A percentile compares a stretch with the other conserved stretches of the same genome.
Conservation (phyloP, 1,284 basidiomycete species). For the Ceratobasidium sp. region DNA sequence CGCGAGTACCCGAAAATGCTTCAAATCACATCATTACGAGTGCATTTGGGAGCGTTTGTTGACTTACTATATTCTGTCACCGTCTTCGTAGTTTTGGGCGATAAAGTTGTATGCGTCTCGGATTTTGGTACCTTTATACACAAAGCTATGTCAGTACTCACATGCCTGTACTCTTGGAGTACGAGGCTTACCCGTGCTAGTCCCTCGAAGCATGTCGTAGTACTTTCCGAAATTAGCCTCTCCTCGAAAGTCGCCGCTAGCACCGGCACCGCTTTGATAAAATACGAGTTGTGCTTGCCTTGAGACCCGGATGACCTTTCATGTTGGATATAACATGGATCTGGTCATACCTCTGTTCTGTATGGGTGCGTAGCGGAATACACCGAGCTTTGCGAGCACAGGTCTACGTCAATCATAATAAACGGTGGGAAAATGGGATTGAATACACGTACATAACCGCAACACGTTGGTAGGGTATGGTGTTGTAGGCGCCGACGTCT, state of each 20-base stretch:
- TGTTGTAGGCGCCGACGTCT: background rate
- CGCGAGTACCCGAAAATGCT: slow-evolving; percentile 47
- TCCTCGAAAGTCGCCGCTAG: slow-evolving; percentile 33
- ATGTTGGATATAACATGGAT: background rate
- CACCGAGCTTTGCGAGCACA: slow-evolving; percentile 27
- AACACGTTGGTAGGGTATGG: slow-evolving; percentile 40
- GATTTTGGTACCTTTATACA: slow-evolving; percentile 43
- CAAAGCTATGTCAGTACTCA: background rate
- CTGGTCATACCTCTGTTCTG: slow-evolving; percentile 2
- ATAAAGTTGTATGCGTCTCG: slow-evolving; percentile 48
- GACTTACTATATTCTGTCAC: slow-evolving; percentile 42
- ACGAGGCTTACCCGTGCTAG: slow-evolving; percentile 12
- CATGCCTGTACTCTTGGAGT: background rate
- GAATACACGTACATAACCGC: slow-evolving; percentile 23
- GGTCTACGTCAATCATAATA: background rate
- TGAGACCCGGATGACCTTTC: background rate
- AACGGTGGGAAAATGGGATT: background rate
- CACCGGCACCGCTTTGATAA: slow-evolving; percentile 47
- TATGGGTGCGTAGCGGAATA: slow-evolving; percentile 12
- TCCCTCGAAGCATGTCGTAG: slow-evolving; percentile 30
- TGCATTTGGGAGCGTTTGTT: background rate
- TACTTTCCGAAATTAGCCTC: slow-evolving; percentile 21
- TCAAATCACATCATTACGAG: background rate
- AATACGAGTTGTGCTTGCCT: slow-evolving; percentile 44
- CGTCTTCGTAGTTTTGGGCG: slow-evolving; percentile 44